A percentile compares a stretch with the other conserved stretches of the same genome.
phyloP scores from a whole-genome alignment of 192 early-diverging fungal species.

The Chytriomyces hyalinus region DNA sequence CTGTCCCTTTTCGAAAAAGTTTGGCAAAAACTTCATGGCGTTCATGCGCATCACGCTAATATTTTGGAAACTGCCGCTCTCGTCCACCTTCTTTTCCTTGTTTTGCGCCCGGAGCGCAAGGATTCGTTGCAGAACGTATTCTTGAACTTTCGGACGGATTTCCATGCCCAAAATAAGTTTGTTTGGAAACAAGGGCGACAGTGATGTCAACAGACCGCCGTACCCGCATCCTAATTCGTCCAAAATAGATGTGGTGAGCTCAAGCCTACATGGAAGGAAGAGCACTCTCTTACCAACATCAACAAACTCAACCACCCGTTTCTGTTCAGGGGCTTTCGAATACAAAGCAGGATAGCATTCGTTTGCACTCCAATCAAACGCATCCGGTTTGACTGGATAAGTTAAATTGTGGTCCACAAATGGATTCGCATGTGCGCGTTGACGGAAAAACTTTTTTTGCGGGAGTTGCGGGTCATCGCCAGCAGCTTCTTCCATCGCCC shows the following conservation, averaged over 20 bases:
- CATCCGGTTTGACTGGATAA: slow-evolving; percentile 79
- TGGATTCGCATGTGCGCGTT: slow-evolving; percentile 97
- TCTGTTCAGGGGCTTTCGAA: background rate
- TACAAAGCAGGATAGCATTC: slow-evolving; percentile 80
- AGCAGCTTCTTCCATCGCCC: background rate
- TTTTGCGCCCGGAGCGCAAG: slow-evolving; percentile 67
- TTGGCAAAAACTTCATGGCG: slow-evolving; percentile 97
- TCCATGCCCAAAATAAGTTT: slow-evolving; percentile 98
- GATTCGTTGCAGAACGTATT: slow-evolving; percentile 90
- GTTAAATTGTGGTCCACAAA: slow-evolving; percentile 95
- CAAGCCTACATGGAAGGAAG: background rate
- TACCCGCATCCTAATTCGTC: slow-evolving; percentile 80
- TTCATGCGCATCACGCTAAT: slow-evolving; percentile 97
- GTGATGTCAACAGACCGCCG: slow-evolving; percentile 83
- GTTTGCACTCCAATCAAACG: slow-evolving; percentile 82
- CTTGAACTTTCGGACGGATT: slow-evolving; percentile 93
- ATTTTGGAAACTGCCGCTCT: slow-evolving; percentile 88
- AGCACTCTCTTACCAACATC: slow-evolving; percentile 73
- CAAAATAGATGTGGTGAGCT: slow-evolving; percentile 21
- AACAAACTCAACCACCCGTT: slow-evolving; percentile 84
- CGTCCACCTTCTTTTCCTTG: slow-evolving; percentile 50
- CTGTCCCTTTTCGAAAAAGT: slow-evolving; percentile 96
- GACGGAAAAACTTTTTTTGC: slow-evolving; percentile 60
- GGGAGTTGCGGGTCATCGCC: slow-evolving; percentile 45
- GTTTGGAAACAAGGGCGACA: slow-evolving; percentile 90